Conservation (phyloP, 345 rosid species). For the Lepidium africanum region DNA sequence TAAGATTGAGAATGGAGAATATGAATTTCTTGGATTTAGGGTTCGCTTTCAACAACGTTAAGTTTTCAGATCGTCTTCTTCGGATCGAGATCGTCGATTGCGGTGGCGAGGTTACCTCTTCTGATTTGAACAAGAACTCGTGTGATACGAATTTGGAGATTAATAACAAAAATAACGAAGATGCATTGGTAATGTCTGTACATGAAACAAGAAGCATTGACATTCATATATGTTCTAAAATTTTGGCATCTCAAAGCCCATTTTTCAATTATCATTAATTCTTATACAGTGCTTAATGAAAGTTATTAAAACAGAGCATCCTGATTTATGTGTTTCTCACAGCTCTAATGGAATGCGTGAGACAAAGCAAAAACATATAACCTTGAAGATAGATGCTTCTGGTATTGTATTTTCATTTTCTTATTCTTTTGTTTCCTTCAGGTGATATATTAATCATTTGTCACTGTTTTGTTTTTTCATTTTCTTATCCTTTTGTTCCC, state of each 20-base stretch:
- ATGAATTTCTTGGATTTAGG: constrained; percentile 32
- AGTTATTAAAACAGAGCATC: neutral
- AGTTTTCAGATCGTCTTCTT: constrained; percentile 72
- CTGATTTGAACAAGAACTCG: constrained; percentile 30
- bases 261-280: constrained; percentile 45
- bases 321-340: constrained; percentile 1
- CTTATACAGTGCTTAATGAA: neutral
- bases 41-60: constrained; percentile 73
- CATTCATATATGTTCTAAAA: constrained; percentile 47
- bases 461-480: neutral
- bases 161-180: constrained; percentile 42
- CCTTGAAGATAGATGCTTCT: constrained; percentile 60
- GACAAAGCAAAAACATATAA: constrained; percentile 58
- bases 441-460: too few species aligned
- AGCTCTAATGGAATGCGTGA: constrained; percentile 85
- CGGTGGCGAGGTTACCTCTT: constrained; percentile 30
- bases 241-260: constrained; percentile 74
- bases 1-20: neutral
- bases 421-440: too few species aligned
- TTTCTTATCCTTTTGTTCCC: neutral
- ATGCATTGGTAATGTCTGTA: constrained; percentile 44
- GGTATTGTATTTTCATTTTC: constrained; percentile 30
- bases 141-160: constrained; percentile 44
- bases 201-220: constrained; percentile 22
- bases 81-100: constrained; percentile 58